phyloP scores from a whole-genome alignment of 768 basidiomycete species.

The Mycena rosella region DNA sequence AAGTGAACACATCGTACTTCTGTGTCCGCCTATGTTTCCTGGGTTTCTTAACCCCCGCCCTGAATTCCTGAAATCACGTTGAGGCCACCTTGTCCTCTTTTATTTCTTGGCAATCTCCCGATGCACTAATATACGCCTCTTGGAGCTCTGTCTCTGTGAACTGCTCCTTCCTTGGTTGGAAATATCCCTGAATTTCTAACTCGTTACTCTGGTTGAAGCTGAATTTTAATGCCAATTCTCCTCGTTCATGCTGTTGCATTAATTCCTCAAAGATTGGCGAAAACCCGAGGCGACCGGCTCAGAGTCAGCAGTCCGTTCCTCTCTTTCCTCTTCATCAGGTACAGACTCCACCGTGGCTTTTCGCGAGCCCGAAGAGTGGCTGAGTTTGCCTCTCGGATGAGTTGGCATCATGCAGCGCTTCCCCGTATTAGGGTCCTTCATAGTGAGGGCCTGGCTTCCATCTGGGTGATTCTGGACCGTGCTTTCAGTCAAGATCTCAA shows the following conservation, averaged over 20 bases:
- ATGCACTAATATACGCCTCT: constrained; percentile 10
- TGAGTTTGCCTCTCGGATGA: neutral
- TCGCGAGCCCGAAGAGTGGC: too few species aligned
- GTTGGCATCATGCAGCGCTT: constrained; percentile 2
- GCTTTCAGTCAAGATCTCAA: neutral
- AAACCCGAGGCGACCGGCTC: neutral
- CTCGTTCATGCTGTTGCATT: neutral
- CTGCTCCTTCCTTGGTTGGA: neutral
- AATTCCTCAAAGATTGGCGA: neutral
- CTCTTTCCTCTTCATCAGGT: neutral
- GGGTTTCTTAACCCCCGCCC: too few species aligned
- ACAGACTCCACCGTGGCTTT: neutral
- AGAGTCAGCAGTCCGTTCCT: neutral
- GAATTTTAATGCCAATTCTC: neutral
- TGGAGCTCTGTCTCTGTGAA: constrained; percentile 8
- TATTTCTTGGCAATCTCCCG: neutral
- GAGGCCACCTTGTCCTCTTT: too few species aligned
- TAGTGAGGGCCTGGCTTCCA: constrained; percentile 11
- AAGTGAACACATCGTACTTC: too few species aligned
- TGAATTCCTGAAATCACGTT: too few species aligned
- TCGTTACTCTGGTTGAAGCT: constrained; percentile 7
- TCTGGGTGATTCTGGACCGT: neutral
- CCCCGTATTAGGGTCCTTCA: constrained; percentile 43
- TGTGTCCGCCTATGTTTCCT: too few species aligned
- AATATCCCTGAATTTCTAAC: constrained; percentile 7